Evolutionary conservation across 1,284 basidiomycete genomes (phyloP).

Genomic region (Moesziomyces sp.): DNA sequence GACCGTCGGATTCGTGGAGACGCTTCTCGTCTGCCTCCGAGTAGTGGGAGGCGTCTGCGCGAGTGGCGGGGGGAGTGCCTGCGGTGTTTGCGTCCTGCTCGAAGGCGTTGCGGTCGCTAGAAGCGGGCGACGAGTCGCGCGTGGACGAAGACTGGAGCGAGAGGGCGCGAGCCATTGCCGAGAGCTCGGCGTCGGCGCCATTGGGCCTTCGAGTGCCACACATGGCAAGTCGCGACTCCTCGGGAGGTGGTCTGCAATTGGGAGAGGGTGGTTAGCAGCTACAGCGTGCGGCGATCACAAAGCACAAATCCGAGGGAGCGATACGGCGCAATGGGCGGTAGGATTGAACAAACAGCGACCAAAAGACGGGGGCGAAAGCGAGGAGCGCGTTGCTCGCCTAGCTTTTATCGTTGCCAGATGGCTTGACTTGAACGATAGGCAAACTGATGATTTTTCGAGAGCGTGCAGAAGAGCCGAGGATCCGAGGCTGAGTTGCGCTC

Average conservation of each 20-base stretch:
- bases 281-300: background rate
- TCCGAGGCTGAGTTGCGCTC: too few species aligned
- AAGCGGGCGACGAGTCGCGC: conserved; percentile 38
- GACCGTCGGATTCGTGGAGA: conserved; percentile 52
- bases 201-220: conserved; percentile 33
- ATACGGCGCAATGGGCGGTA: background rate
- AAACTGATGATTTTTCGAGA: background rate
- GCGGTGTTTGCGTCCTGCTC: conserved; percentile 23
- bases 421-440: background rate
- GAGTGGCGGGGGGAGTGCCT: conserved; percentile 41
- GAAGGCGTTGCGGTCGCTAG: conserved; percentile 36
- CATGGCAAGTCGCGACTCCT: conserved; percentile 5
- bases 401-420: conserved; percentile 4
- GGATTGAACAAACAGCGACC: conserved; percentile 21
- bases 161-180: conserved; percentile 23
- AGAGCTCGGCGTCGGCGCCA: conserved; percentile 24
- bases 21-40: conserved; percentile 58
- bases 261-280: conserved; percentile 3
- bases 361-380: conserved; percentile 3
- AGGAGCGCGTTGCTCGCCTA: background rate
- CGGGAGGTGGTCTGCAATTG: background rate
- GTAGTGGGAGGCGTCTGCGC: conserved; percentile 51
- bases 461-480: background rate
- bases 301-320: conserved; percentile 1
- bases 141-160: conserved; percentile 24